These are phyloP conservation scores for Yamadazyma dendronema DNA, from an alignment of 1,139 yeast genomes.

Conservation along the genomic window DNA sequence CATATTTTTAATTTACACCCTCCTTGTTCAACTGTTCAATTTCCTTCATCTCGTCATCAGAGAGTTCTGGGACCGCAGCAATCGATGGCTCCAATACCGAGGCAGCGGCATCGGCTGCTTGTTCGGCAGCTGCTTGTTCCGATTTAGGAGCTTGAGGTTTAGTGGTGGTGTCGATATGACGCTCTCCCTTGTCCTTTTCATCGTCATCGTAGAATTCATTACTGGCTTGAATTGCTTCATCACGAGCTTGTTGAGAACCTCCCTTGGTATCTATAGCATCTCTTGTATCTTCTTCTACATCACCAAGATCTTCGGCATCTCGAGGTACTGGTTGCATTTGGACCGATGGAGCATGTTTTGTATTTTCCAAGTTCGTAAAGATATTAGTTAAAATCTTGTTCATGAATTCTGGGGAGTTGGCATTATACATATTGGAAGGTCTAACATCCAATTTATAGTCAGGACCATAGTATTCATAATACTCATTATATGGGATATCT, in stretches of 20 bases:
- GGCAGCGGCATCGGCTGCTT: not conserved
- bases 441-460: slow-evolving; percentile 91
- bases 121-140: not conserved
- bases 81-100: not conserved
- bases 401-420: slow-evolving; percentile 89
- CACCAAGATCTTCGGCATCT: slow-evolving; percentile 82
- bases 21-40: slow-evolving; percentile 33
- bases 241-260: slow-evolving; percentile 84
- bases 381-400: slow-evolving; percentile 82
- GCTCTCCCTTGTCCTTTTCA: slow-evolving; percentile 49
- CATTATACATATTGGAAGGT: slow-evolving; percentile 95
- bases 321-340: slow-evolving; percentile 89
- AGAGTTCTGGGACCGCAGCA: slow-evolving; percentile 10
- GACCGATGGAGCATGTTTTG: slow-evolving; percentile 94
- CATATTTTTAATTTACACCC: too few relatives aligned
- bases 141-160: too few relatives aligned
- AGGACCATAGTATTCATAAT: slow-evolving; percentile 96
- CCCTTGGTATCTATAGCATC: slow-evolving; percentile 86
- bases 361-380: slow-evolving; percentile 74
- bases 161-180: slow-evolving; percentile 22
- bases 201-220: slow-evolving; percentile 69
- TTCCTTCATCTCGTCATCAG: slow-evolving; percentile 41
- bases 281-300: slow-evolving; percentile 69
- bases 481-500: slow-evolving; percentile 92
- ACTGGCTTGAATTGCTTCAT: slow-evolving; percentile 63